A percentile compares a stretch with the other conserved stretches of the same genome.
phyloP scores from a whole-genome alignment of 345 rosid species.

The Hibiscus syriacus region DNA sequence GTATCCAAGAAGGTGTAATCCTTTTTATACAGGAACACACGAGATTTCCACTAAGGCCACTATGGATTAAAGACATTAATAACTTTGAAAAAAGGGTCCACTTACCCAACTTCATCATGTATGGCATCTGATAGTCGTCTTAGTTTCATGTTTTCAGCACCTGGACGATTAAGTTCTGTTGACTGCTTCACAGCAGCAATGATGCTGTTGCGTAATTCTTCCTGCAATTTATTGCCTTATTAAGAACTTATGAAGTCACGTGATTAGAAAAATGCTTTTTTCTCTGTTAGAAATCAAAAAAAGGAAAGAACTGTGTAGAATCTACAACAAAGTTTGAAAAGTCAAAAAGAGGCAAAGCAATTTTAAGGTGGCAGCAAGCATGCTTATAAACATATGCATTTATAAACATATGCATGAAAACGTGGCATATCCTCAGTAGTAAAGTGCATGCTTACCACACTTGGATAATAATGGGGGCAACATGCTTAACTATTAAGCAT shows the following conservation, averaged over 20 bases:
- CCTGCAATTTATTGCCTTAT: slow-evolving; percentile 37
- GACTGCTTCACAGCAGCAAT: slow-evolving; percentile 67
- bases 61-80: background rate
- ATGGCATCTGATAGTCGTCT: slow-evolving; percentile 90
- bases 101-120: slow-evolving; percentile 75
- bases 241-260: slow-evolving; percentile 3
- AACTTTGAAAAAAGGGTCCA: background rate
- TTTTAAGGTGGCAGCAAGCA: too few relatives aligned
- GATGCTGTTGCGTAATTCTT: slow-evolving; percentile 61
- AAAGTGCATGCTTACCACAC: too few relatives aligned
- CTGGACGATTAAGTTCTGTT: slow-evolving; percentile 41
- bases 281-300: too few relatives aligned
- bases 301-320: too few relatives aligned
- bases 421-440: too few relatives aligned
- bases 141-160: slow-evolving; percentile 67
- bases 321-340: too few relatives aligned
- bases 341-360: too few relatives aligned
- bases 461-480: too few relatives aligned
- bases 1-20: background rate
- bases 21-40: background rate
- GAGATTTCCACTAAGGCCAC: background rate
- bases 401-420: too few relatives aligned
- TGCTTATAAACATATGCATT: too few relatives aligned
- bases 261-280: background rate
- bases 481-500: too few relatives aligned